Base-by-base conservation (phyloP, 1,139 yeast genomes). In the Geotrichum candidum region DNA sequence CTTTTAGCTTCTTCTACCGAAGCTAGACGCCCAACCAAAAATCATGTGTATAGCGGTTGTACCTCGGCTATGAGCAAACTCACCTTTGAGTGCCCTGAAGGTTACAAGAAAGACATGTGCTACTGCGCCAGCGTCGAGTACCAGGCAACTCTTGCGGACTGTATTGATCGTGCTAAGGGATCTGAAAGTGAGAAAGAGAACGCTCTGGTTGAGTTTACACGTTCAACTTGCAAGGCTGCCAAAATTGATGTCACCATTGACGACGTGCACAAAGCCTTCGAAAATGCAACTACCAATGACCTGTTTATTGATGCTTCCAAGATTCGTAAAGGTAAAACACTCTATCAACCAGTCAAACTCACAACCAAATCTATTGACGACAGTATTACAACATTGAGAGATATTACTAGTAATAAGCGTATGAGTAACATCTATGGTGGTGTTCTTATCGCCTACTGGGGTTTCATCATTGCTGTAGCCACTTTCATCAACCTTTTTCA, bases 361-460 rank as follows among this genome's bases (percentile, higher is more conserved):
- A 45, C 46, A 33, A 13, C 9, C 31, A 27, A 50, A n/a, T 23
- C n/a, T n/a, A 41, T 41, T 3, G 18, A 18, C 18, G 18, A 18
- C 18, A 18, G 18, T 18, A 18, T 18, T n/a, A 41, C 7, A 50
- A 23, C 13, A 27, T 33, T 18, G 18, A 23, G 2, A 22, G 52
- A 50, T 50, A 18, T 11, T 50, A n/a, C 29, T 23, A 50, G 9
- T 18, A n/a, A 41, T n/a, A 41, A 41, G 3, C n/a, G n/a, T n/a
- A 2, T 15, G 2, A 41, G 48, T n/a, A 15, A n/a, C 18, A 5
- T 41, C 13, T 31, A 52, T 55, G 74, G 73, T 1, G 63, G 65
- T 54, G 65, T 64, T 13, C 56, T 69, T 3, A 56, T 70, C 1
- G 69, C 65, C 3, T 72, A 68, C 61, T 72, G 73, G 68, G 67